Base-by-base conservation (phyloP, 495 filamentous ascomycete genomes). In the Corynascus novoguineensis region DNA sequence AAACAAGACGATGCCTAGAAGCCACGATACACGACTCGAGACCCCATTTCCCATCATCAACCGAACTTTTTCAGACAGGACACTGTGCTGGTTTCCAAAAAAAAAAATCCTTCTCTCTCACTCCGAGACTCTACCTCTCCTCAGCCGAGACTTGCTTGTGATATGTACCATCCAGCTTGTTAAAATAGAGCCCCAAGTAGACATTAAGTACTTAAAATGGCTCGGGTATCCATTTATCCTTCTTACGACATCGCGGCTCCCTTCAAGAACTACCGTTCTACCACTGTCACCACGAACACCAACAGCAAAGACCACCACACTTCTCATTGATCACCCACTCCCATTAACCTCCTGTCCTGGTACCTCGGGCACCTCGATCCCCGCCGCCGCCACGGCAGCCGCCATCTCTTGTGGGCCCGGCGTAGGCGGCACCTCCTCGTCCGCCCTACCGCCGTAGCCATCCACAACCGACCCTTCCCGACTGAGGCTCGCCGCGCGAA, bases 161-260 rank as follows among this genome's bases (percentile, higher is more conserved):
- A 22, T 6, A 10, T 41, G 2, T 21, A n/a, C 44, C 32, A 48
- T 38, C 34, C 47, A 29, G n/a, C 6, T 22, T 47, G n/a, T n/a
- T n/a, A n/a, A 28, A 58, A 46, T 25, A 29, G 38, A 58, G 37
- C 56, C n/a, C 32, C 28, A 52, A 53, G 48, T 58, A 58, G 49
- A 58, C 56, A 58, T 58, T 58, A 58, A 19, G 49, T 58, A 58
- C 49, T 58, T 24, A 37, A 51, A 28, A 45, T 45, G 37, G n/a
- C 37, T 50, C 38, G 38, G 56, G 42, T 53, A 58, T 53, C n/a
- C 37, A 11, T 12, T 14, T 19, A 11, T 50, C 25, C 17, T 21
- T 15, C 10, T 32, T 11, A 34, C 6, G 15, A 38, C 31, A 38
- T 3, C 31, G 28, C 28, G 24, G 11, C 22, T 19, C 8, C 46